Percentiles rank a stretch among this genome's conserved stretches.
These are phyloP conservation scores for Lolium perenne DNA, from an alignment of 176 grass and related monocot species.

Conservation along the genomic window DNA sequence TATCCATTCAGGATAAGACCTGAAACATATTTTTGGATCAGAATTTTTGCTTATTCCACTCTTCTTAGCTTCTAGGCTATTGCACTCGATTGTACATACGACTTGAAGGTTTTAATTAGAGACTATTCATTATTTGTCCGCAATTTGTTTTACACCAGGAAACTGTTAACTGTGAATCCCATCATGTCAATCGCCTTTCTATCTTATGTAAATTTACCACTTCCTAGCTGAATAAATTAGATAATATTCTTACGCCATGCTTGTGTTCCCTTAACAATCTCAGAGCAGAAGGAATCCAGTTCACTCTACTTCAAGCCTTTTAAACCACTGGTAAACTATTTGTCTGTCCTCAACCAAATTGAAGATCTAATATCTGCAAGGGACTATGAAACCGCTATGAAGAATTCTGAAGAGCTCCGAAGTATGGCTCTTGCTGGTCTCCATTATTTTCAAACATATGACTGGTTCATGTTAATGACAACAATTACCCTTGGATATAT, in stretches of 20 bases:
- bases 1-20: constrained; percentile 55
- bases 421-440: constrained; percentile 84
- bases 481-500: constrained; percentile 93
- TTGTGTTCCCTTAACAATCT: constrained; percentile 58
- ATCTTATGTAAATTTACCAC: constrained; percentile 7
- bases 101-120: constrained; percentile 14
- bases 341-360: constrained; percentile 62
- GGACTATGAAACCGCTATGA: constrained; percentile 77
- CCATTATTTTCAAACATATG: constrained; percentile 99
- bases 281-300: constrained; percentile 81
- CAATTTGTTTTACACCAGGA: neutral
- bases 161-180: constrained; percentile 28
- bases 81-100: neutral
- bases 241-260: constrained; percentile 22
- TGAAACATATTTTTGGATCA: constrained; percentile 4
- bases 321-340: constrained; percentile 79
- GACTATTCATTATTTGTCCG: constrained; percentile 29
- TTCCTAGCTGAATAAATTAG: constrained; percentile 5
- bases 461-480: constrained; percentile 97
- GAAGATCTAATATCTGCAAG: constrained; percentile 79
- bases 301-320: constrained; percentile 92
- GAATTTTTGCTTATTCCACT: constrained; percentile 32
- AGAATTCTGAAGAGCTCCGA: constrained; percentile 73
- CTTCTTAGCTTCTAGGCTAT: constrained; percentile 28
- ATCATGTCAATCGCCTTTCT: constrained; percentile 9